These are phyloP conservation scores for Hypoxylon sp. DNA, from an alignment of 2,329 filamentous ascomycete species.

Conservation along the genomic window DNA sequence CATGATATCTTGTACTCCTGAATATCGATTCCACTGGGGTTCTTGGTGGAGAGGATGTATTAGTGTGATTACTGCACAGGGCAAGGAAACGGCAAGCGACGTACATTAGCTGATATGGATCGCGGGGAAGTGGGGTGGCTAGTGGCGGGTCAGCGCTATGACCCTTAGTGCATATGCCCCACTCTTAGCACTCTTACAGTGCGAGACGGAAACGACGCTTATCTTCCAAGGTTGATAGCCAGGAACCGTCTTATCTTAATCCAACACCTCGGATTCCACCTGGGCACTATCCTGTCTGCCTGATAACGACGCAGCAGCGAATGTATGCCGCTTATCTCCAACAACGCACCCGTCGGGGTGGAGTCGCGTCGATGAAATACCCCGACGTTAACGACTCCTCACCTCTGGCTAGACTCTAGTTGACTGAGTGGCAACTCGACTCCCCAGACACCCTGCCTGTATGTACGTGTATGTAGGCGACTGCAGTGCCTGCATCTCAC, in stretches of 20 bases:
- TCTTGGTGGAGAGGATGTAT: neutral
- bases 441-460: neutral
- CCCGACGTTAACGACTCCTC: slow-evolving; percentile 28
- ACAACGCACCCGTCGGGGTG: slow-evolving; percentile 25
- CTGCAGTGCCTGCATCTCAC: slow-evolving; percentile 14
- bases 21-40: neutral
- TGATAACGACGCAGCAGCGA: slow-evolving; percentile 2
- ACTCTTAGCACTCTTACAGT: slow-evolving; percentile 9
- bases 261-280: slow-evolving; percentile 2
- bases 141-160: slow-evolving; percentile 6
- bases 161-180: neutral
- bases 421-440: slow-evolving; percentile 2
- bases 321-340: slow-evolving; percentile 21
- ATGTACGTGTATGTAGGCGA: neutral
- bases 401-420: neutral
- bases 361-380: slow-evolving; percentile 24
- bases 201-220: neutral
- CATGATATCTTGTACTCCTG: neutral
- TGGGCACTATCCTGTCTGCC: neutral
- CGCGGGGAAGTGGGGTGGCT: slow-evolving; percentile 43
- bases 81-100: slow-evolving; percentile 39
- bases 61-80: slow-evolving; percentile 18
- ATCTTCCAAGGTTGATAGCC: slow-evolving; percentile 1
- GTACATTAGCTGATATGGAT: slow-evolving; percentile 33
- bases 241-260: slow-evolving; percentile 12